A percentile compares a stretch with the other conserved stretches of the same genome.
Evolutionary conservation across 2,329 filamentous ascomycete species (phyloP).

Genomic region (Orbilia brochopaga): DNA sequence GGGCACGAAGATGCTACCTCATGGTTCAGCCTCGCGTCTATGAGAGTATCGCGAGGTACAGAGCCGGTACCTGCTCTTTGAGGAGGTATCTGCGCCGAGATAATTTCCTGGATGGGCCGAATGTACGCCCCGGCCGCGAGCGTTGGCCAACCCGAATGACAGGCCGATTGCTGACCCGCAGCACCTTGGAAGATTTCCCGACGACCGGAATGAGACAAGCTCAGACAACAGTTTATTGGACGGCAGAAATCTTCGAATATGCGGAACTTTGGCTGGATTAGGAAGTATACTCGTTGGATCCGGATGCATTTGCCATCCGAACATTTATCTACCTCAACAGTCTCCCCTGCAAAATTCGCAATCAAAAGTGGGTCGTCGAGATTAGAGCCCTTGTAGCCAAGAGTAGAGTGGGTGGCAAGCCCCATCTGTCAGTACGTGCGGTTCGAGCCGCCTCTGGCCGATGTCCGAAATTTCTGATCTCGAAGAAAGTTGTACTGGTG

Average conservation of each 20-base stretch:
- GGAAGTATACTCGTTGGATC: neutral
- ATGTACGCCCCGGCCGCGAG: neutral
- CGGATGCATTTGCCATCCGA: neutral
- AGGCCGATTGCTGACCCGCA: neutral
- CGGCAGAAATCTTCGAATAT: neutral
- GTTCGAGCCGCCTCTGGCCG: no score
- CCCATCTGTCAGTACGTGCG: no score
- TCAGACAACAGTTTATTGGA: neutral
- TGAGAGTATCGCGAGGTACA: no score
- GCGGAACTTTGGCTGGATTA: neutral
- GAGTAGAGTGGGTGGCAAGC: no score
- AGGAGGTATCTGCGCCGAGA: no score
- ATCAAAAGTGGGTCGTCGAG: no score
- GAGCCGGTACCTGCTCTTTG: no score
- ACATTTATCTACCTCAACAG: neutral
- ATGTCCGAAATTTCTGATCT: no score
- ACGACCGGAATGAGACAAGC: neutral
- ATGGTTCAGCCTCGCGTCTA: no score
- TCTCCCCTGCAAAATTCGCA: neutral
- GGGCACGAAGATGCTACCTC: constrained; percentile 3
- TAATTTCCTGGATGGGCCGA: neutral
- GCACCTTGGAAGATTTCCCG: constrained; percentile 1
- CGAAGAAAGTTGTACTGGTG: no score
- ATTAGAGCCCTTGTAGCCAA: no score
- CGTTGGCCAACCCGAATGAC: neutral